Evolutionary conservation across 768 basidiomycete species (phyloP), one percentile per base, ranked within the genome.

Genomic region (Agrocybe pediades): DNA sequence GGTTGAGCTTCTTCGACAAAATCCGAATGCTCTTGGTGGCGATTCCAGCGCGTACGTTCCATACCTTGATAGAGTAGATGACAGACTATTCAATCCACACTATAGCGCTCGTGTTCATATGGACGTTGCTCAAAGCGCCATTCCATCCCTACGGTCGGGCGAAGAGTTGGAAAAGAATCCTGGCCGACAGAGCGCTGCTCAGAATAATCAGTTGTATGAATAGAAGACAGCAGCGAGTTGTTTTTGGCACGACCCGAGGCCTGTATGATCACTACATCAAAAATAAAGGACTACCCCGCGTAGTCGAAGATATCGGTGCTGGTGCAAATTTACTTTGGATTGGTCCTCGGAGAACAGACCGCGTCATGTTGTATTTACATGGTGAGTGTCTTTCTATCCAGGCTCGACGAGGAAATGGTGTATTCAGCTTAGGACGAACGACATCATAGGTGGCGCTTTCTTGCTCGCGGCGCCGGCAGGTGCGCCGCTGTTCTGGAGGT

Each of bases 311-410:
- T 24, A n/a, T 52, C 16, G 51, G 51, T 39, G 30, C 33, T 19
- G 60, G 60, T 33, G 64, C 58, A 13, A 57, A 60, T 27, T 47
- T 68, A 44, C 41, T 68, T 15, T 72, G 69, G 69, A 54, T 72
- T 19, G 64, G 46, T n/a, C 49, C 52, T 8, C 66, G 62, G 52
- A 55, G 62, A 24, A 62, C 61, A 11, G 63, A 62, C 1, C 59
- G 59, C 5, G 65, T 69, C 13, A 25, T 71, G 4, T 26, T 69
- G 17, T 68, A 62, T 50, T 47, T 65, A 20, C 71, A 72, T 49
- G 64, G 58, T 60, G 47, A 17, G 47, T 15, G 29, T 27, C 6
- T 25, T 20, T 17, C 26, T 24, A 17, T 43, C 44, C 29, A 15
- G 9, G 2, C 13, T 7, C 9, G 23, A 15, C 9, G 20, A 26